phyloP scores from a whole-genome alignment of 257 asterid species.

The Salvia miltiorrhiza region DNA sequence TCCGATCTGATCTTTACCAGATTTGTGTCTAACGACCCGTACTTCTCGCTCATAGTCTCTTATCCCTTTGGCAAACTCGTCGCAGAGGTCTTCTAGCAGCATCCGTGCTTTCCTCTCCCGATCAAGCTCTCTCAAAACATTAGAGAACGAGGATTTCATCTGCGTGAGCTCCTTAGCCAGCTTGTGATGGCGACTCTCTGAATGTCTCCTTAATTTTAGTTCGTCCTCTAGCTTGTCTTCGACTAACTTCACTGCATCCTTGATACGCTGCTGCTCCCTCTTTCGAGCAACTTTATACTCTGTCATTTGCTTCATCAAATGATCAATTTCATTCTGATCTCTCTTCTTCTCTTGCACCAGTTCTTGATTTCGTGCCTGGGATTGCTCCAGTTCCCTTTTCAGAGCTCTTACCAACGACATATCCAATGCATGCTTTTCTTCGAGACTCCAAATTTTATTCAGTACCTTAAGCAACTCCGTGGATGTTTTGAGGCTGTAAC shows the following conservation, averaged over 20 bases:
- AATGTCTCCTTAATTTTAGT: constrained; percentile 49
- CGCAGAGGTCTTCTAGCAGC: constrained; percentile 75
- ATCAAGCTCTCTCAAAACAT: constrained; percentile 50
- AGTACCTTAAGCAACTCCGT: constrained; percentile 77
- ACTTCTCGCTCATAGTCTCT: constrained; percentile 60
- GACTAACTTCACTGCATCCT: constrained; percentile 35
- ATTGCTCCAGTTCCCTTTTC: constrained; percentile 53
- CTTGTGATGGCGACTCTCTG: constrained; percentile 51
- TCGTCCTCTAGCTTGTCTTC: constrained; percentile 53
- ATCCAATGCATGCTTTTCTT: constrained; percentile 68
- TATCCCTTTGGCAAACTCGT: constrained; percentile 81
- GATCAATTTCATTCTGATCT: constrained; percentile 40
- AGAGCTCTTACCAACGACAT: constrained; percentile 56
- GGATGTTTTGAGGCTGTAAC: constrained; percentile 62
- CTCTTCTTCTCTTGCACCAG: constrained; percentile 56
- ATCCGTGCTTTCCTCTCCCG: constrained; percentile 55
- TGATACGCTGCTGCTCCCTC: constrained; percentile 35
- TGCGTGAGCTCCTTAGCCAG: constrained; percentile 53
- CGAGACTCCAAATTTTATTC: constrained; percentile 88
- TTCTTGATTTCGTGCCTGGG: constrained; percentile 42
- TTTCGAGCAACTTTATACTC: constrained; percentile 40
- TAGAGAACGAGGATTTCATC: constrained; percentile 42
- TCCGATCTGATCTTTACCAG: constrained; percentile 29
- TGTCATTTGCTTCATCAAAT: constrained; percentile 37
- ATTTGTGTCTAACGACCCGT: constrained; percentile 47